A percentile compares a stretch with the other conserved stretches of the same genome.
Conservation (phyloP, 2,329 filamentous ascomycete genomes). For the Sclerotiophoma versabilis region DNA sequence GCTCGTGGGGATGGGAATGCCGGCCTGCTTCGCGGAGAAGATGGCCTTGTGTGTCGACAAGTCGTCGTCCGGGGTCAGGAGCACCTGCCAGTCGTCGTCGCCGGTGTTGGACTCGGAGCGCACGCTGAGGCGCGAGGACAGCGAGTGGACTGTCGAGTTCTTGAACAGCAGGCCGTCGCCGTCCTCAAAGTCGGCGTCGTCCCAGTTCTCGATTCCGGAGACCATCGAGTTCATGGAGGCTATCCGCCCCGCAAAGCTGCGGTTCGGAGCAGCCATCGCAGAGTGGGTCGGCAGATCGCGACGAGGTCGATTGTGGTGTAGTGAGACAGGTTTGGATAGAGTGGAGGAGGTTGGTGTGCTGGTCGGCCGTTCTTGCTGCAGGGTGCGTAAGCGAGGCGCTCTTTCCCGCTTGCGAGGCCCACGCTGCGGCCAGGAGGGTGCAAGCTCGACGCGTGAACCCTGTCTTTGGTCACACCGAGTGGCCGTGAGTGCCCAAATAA, state of each 20-base stretch:
- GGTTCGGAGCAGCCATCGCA: constrained; percentile 43
- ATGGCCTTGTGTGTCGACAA: constrained; percentile 85
- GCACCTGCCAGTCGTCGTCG: constrained; percentile 88
- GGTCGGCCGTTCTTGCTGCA: constrained; percentile 23
- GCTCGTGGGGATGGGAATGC: constrained; percentile 87
- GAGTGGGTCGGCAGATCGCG: constrained; percentile 26
- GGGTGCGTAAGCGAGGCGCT: constrained; percentile 16
- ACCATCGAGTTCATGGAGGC: constrained; percentile 62
- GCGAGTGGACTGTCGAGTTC: constrained; percentile 74
- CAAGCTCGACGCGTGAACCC: constrained; percentile 11
- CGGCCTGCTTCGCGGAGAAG: constrained; percentile 77
- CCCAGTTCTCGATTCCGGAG: constrained; percentile 71
- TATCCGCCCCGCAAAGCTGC: constrained; percentile 50
- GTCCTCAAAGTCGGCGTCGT: constrained; percentile 57
- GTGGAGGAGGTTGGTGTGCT: constrained; percentile 24
- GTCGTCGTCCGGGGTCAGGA: constrained; percentile 85
- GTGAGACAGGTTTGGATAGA: constrained; percentile 15
- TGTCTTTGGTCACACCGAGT: constrained; percentile 13
- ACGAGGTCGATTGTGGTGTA: constrained; percentile 22
- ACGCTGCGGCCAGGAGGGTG: constrained; percentile 8
- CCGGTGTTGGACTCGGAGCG: constrained; percentile 78
- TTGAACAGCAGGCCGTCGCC: constrained; percentile 71
- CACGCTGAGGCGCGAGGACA: constrained; percentile 83
- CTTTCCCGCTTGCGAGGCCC: constrained; percentile 11
- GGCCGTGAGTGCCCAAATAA: constrained; percentile 10